Conservation (phyloP, 2,329 filamentous ascomycete genomes). For the Fusarium sp. region DNA sequence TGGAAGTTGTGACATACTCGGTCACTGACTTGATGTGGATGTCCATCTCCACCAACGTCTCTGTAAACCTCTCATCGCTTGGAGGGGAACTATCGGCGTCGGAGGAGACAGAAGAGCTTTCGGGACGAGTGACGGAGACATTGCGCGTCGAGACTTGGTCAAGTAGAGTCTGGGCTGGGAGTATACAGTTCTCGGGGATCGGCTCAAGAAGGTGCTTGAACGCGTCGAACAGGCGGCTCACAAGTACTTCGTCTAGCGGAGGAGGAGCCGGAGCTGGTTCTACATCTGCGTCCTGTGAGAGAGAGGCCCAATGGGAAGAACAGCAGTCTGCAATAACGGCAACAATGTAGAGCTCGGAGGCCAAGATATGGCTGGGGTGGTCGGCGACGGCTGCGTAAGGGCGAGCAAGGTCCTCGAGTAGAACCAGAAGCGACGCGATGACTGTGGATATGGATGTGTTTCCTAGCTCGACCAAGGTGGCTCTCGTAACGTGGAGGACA, state of each 20-base stretch:
- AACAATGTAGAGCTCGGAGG: conserved; percentile 73
- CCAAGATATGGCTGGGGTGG: conserved; percentile 68
- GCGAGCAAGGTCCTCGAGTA: conserved; percentile 67
- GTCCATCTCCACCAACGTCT: conserved; percentile 61
- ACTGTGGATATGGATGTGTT: conserved; percentile 62
- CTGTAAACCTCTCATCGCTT: conserved; percentile 43
- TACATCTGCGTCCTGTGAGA: conserved; percentile 45
- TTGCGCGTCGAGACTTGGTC: conserved; percentile 58
- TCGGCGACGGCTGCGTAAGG: conserved; percentile 61
- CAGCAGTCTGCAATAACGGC: conserved; percentile 73
- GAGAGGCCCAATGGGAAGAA: conserved; percentile 65
- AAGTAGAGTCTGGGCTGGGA: conserved; percentile 67
- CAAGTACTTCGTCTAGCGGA: conserved; percentile 60
- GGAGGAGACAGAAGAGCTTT: conserved; percentile 24
- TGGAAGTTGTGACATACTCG: conserved; percentile 72
- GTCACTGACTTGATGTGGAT: conserved; percentile 64
- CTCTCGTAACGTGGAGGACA: conserved; percentile 67
- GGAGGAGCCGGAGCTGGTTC: conserved; percentile 44
- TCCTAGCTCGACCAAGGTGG: conserved; percentile 70
- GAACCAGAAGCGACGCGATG: conserved; percentile 64
- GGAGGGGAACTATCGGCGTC: conserved; percentile 26
- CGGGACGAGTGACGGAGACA: conserved; percentile 47
- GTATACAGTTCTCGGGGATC: conserved; percentile 64
- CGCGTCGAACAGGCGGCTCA: conserved; percentile 64
- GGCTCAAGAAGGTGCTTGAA: conserved; percentile 68